Evolutionary conservation across 176 grass and related monocot genomes (phyloP).

Genomic region (Puya raimondii): DNA sequence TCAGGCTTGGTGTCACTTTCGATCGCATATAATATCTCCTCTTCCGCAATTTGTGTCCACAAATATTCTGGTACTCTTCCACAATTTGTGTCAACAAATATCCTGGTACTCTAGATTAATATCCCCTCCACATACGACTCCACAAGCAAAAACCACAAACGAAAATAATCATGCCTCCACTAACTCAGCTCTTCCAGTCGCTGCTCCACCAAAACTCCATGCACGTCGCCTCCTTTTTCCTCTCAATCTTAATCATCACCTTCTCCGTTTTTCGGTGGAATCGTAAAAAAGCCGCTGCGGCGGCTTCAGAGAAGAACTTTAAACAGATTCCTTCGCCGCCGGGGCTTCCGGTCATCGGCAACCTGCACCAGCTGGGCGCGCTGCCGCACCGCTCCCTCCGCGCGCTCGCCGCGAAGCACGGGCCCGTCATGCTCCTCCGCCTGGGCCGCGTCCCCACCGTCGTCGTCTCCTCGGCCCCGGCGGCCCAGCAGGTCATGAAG

Average conservation of each 20-base stretch:
- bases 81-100: no score
- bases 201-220: no score
- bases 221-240: background rate
- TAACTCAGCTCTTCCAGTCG: no score
- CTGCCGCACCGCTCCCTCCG: slow-evolving; percentile 32
- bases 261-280: background rate
- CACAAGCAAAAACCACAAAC: no score
- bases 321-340: slow-evolving; percentile 25
- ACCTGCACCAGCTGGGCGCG: slow-evolving; percentile 40
- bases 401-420: slow-evolving; percentile 11
- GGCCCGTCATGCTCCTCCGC: slow-evolving; percentile 19
- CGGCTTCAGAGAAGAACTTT: background rate
- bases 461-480: slow-evolving; percentile 35
- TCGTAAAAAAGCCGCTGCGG: background rate
- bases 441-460: slow-evolving; percentile 18
- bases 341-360: slow-evolving; percentile 30
- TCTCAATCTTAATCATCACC: background rate
- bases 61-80: no score
- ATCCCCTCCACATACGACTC: no score
- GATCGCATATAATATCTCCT: no score
- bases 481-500: slow-evolving; percentile 28
- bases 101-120: no score
- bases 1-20: no score
- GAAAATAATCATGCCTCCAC: no score
- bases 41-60: no score